These are phyloP conservation scores for Actinomucor elegans DNA, from an alignment of 371 early-diverging fungal species.

Conservation along the genomic window DNA sequence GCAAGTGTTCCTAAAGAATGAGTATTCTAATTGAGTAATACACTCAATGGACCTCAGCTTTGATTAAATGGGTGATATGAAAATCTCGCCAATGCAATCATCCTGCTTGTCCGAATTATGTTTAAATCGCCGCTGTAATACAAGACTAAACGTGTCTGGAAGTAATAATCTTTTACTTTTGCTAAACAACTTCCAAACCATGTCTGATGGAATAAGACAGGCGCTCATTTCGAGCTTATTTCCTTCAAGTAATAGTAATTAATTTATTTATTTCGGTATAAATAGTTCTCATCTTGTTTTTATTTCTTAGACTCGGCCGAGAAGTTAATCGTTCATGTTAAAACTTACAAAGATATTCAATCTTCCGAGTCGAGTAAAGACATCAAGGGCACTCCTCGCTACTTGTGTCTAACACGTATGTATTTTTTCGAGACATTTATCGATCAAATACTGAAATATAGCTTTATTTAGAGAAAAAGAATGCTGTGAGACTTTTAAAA, in stretches of 20 bases:
- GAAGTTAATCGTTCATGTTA: slow-evolving; percentile 44
- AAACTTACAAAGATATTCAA: slow-evolving; percentile 52
- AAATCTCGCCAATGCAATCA: too few relatives aligned
- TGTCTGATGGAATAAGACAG: slow-evolving; percentile 40
- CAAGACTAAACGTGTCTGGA: too few relatives aligned
- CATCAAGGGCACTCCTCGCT: slow-evolving; percentile 50
- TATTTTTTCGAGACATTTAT: not conserved
- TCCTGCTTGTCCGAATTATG: too few relatives aligned
- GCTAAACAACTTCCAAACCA: too few relatives aligned
- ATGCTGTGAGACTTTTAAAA: slow-evolving; percentile 54
- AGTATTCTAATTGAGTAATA: too few relatives aligned
- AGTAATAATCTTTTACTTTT: too few relatives aligned
- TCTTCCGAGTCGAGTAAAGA: slow-evolving; percentile 30
- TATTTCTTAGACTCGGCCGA: slow-evolving; percentile 25
- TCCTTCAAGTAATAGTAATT: slow-evolving; percentile 29
- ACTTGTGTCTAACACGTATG: slow-evolving; percentile 49
- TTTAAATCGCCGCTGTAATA: too few relatives aligned
- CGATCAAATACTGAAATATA: not conserved
- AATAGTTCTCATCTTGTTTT: not conserved
- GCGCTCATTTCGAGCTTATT: slow-evolving; percentile 44
- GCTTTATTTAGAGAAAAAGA: slow-evolving; percentile 37
- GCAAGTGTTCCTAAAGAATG: too few relatives aligned
- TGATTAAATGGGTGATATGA: too few relatives aligned
- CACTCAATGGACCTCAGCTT: too few relatives aligned
- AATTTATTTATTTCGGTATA: not conserved